phyloP scores from a whole-genome alignment of 768 basidiomycete genomes.

The Lactarius trivialis region DNA sequence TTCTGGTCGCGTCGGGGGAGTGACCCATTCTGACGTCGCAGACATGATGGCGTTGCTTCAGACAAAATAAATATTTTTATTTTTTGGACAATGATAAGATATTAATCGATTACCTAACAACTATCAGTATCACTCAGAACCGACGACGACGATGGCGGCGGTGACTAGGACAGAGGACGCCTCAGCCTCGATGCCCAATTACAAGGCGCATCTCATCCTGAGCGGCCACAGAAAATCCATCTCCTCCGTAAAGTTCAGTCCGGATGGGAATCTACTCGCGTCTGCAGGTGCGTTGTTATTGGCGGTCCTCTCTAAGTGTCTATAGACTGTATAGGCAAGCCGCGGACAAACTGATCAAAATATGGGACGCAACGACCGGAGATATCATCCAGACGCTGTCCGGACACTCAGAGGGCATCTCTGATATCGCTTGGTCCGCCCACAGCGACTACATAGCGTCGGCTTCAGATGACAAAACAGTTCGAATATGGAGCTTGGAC shows the following conservation, averaged over 20 bases:
- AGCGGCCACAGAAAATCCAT: conserved; percentile 81
- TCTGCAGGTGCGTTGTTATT: conserved; percentile 62
- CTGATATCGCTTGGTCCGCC: conserved; percentile 83
- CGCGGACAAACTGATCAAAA: conserved; percentile 75
- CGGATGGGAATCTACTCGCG: conserved; percentile 73
- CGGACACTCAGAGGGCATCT: conserved; percentile 79
- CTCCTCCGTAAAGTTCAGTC: conserved; percentile 83
- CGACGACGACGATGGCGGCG: neutral
- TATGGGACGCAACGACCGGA: conserved; percentile 72
- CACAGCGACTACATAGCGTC: conserved; percentile 82
- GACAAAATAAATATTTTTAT: too few relatives aligned
- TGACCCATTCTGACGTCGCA: conserved; percentile 56
- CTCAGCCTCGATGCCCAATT: conserved; percentile 37
- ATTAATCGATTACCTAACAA: too few relatives aligned
- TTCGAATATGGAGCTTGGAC: conserved; percentile 79
- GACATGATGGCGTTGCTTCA: conserved; percentile 34
- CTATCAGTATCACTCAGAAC: neutral
- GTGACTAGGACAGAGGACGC: neutral
- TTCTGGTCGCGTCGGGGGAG: conserved; percentile 72
- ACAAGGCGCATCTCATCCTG: conserved; percentile 53
- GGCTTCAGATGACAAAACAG: conserved; percentile 88
- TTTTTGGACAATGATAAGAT: too few relatives aligned
- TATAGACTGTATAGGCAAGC: conserved; percentile 48
- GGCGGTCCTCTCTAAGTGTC: conserved; percentile 13
- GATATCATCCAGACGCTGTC: conserved; percentile 64